Percentiles rank a stretch among this genome's conserved stretches.
These are phyloP conservation scores for Alternaria arbusti DNA, from an alignment of 2,329 filamentous ascomycete species.

Conservation along the genomic window DNA sequence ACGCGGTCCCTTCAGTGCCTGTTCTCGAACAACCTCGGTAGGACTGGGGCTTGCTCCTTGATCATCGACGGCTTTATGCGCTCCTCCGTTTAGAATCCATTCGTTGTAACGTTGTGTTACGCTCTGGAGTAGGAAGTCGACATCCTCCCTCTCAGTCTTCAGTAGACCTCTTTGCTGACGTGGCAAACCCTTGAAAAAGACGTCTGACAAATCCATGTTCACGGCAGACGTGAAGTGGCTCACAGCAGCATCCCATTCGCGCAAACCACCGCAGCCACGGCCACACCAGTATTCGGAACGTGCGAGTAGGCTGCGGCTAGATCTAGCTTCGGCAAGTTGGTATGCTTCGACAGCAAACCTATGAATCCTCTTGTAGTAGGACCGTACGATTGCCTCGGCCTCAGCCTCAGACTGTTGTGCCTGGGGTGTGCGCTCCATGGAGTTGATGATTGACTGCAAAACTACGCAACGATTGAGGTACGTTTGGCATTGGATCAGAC, in stretches of 20 bases:
- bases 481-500: constrained; percentile 8
- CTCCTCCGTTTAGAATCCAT: not conserved
- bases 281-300: constrained; percentile 30
- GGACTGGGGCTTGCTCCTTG: not conserved
- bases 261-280: constrained; percentile 13
- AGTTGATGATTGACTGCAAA: constrained; percentile 5
- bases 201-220: constrained; percentile 7
- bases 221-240: constrained; percentile 16
- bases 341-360: constrained; percentile 11
- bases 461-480: constrained; percentile 23
- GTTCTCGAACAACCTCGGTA: not conserved
- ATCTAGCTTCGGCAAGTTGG: constrained; percentile 10
- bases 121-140: constrained; percentile 8
- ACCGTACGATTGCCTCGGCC: not conserved
- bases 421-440: constrained; percentile 2
- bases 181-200: not conserved
- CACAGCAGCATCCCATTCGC: constrained; percentile 11
- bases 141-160: constrained; percentile 11
- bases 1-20: not conserved
- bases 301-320: constrained; percentile 18
- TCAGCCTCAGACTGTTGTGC: not conserved
- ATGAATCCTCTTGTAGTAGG: constrained; percentile 6
- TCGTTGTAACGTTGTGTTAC: not conserved
- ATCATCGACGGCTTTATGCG: not conserved
- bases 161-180: not conserved